Evolutionary conservation across 176 grass and related monocot genomes (phyloP).

Genomic region (Rhynchospora tenuis): DNA sequence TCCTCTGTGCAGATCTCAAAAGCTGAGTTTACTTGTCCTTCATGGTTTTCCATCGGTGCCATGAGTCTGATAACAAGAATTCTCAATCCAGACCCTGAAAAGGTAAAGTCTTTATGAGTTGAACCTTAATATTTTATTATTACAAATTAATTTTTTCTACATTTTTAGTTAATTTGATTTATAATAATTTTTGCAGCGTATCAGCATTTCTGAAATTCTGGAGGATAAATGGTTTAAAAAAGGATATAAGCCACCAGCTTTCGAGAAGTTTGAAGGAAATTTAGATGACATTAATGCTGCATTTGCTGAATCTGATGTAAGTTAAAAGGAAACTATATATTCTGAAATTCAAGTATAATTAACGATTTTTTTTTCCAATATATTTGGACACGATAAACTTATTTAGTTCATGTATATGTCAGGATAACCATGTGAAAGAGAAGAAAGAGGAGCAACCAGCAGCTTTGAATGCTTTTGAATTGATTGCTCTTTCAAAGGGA

Average conservation of each 20-base stretch:
- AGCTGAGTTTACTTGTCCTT: conserved; percentile 72
- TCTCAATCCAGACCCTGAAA: conserved; percentile 72
- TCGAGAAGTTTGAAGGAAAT: conserved; percentile 61
- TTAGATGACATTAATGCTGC: conserved; percentile 95
- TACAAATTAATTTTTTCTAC: not conserved
- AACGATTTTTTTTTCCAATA: not conserved
- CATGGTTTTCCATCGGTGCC: conserved; percentile 85
- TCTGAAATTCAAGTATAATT: not conserved
- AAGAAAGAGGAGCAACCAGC: conserved; percentile 83
- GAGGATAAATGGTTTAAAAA: conserved; percentile 98
- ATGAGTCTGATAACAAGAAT: conserved; percentile 82
- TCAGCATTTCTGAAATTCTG: conserved; percentile 81
- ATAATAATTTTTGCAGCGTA: conserved; percentile 39
- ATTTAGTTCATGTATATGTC: conserved; percentile 19
- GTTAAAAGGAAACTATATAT: conserved; percentile 27
- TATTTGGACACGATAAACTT: conserved; percentile 14
- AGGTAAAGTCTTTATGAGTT: conserved; percentile 45
- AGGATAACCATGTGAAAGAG: conserved; percentile 86
- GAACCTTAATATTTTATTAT: not conserved
- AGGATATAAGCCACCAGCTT: conserved; percentile 75
- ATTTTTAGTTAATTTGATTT: not conserved
- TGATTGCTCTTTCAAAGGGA: conserved; percentile 88
- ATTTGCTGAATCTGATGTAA: conserved; percentile 92
- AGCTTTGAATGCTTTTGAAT: conserved; percentile 94
- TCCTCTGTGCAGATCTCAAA: conserved; percentile 61